Conservation (phyloP, 352 stramenopile species). For the Nothophytophthora sp. region DNA sequence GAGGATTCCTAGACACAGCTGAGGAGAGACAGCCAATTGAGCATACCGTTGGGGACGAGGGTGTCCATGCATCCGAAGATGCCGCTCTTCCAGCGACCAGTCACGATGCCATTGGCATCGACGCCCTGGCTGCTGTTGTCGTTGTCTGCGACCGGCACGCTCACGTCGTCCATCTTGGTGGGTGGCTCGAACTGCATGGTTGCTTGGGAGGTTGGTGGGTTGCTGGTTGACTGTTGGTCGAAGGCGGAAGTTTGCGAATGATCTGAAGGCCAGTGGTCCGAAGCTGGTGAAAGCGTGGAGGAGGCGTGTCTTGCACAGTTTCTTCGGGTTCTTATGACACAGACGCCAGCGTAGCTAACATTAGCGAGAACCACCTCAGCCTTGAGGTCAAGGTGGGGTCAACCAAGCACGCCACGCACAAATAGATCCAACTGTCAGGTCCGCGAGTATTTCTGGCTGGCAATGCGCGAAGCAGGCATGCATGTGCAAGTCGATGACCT, state of each 20-base stretch:
- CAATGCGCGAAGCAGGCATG: constrained; percentile 3
- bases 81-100: constrained; percentile 72
- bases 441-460: constrained; percentile 16
- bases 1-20: background rate
- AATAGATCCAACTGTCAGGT: too few relatives aligned
- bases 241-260: constrained; percentile 32
- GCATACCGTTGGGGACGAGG: constrained; percentile 68
- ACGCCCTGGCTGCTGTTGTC: constrained; percentile 37
- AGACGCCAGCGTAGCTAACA: constrained; percentile 14
- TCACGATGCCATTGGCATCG: constrained; percentile 72
- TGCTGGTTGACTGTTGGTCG: constrained; percentile 14
- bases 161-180: constrained; percentile 51
- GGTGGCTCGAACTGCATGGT: constrained; percentile 61
- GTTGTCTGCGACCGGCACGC: constrained; percentile 34
- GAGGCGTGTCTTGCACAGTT: too few relatives aligned
- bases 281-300: too few relatives aligned
- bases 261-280: background rate
- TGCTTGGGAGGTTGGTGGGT: constrained; percentile 11
- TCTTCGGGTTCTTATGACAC: constrained; percentile 20
- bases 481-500: too few relatives aligned
- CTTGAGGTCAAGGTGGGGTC: too few relatives aligned
- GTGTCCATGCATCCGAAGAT: constrained; percentile 71
- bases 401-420: too few relatives aligned
- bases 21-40: background rate
- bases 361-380: constrained; percentile 9